Evolutionary conservation across 148 eudicot species (phyloP).

Genomic region (Diospyros kaki): DNA sequence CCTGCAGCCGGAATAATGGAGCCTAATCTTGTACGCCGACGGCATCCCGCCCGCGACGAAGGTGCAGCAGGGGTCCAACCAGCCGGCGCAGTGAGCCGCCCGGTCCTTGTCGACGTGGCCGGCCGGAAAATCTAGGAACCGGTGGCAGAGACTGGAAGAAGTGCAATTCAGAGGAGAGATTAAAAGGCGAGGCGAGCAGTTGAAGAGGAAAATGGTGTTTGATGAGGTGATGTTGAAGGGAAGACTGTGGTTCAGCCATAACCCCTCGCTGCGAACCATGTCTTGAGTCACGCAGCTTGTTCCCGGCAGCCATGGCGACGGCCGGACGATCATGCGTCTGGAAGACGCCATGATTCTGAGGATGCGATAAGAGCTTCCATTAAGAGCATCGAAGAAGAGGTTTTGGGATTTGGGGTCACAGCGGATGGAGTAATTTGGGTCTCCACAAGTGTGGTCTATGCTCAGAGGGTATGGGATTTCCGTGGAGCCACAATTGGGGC

Average conservation of each 20-base stretch:
- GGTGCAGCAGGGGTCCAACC: constrained; percentile 36
- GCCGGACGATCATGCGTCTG: constrained; percentile 30
- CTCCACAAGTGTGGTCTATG: constrained; percentile 34
- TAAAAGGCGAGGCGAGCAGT: constrained; percentile 41
- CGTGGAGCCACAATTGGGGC: constrained; percentile 36
- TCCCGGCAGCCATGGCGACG: constrained; percentile 29
- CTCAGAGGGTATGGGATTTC: constrained; percentile 42
- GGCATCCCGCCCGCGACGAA: constrained; percentile 45
- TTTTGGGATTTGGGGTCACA: constrained; percentile 31
- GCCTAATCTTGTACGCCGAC: constrained; percentile 41
- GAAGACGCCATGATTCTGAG: constrained; percentile 19
- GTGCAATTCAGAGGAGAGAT: constrained; percentile 45
- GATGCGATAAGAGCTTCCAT: constrained; percentile 34
- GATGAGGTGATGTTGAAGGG: constrained; percentile 43
- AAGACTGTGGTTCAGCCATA: constrained; percentile 35
- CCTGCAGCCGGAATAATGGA: constrained; percentile 37
- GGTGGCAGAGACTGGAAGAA: constrained; percentile 39
- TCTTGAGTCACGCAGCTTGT: constrained; percentile 32
- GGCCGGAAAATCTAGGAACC: constrained; percentile 27
- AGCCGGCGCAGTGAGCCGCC: constrained; percentile 28
- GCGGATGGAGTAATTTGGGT: constrained; percentile 25
- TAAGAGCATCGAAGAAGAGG: constrained; percentile 37
- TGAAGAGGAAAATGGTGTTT: constrained; percentile 40
- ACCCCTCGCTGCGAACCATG: constrained; percentile 29
- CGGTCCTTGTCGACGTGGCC: constrained; percentile 26